phyloP scores from a whole-genome alignment of 305 asterid species.

The Rubia occidens region DNA sequence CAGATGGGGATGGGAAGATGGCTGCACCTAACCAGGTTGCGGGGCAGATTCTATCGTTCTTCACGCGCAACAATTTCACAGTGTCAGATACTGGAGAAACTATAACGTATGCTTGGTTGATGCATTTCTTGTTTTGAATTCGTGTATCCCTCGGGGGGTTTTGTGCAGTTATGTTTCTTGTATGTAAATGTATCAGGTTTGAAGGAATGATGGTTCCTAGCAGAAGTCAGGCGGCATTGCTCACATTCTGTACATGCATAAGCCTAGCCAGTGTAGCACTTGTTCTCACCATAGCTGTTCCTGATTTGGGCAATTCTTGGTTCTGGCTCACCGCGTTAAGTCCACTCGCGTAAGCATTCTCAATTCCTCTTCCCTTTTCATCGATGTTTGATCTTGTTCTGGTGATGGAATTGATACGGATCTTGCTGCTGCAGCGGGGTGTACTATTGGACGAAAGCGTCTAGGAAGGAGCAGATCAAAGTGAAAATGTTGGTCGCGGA shows the following conservation, averaged over 20 bases:
- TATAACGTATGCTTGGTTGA: conserved; percentile 41
- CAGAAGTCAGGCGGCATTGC: conserved; percentile 89
- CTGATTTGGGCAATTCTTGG: conserved; percentile 83
- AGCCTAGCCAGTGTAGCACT: conserved; percentile 91
- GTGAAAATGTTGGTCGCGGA: conserved; percentile 64
- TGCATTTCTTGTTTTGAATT: background rate
- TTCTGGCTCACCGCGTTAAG: conserved; percentile 64
- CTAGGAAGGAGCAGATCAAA: conserved; percentile 87
- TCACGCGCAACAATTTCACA: conserved; percentile 71
- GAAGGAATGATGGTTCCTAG: conserved; percentile 93
- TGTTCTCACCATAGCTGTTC: conserved; percentile 86
- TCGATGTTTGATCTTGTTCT: background rate
- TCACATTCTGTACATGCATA: conserved; percentile 83
- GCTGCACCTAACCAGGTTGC: conserved; percentile 64
- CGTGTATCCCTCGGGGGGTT: background rate
- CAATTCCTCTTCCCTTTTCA: background rate
- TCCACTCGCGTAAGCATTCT: conserved; percentile 72
- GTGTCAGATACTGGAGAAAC: conserved; percentile 80
- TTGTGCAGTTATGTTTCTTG: background rate
- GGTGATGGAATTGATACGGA: conserved; percentile 1
- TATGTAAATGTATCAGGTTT: conserved; percentile 29
- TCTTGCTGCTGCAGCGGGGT: conserved; percentile 43
- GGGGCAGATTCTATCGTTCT: conserved; percentile 79
- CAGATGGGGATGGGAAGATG: conserved; percentile 51
- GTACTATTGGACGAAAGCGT: conserved; percentile 86